These are phyloP conservation scores for Nakaseomyces delphensis DNA, from an alignment of 1,139 yeast species.

Conservation along the genomic window DNA sequence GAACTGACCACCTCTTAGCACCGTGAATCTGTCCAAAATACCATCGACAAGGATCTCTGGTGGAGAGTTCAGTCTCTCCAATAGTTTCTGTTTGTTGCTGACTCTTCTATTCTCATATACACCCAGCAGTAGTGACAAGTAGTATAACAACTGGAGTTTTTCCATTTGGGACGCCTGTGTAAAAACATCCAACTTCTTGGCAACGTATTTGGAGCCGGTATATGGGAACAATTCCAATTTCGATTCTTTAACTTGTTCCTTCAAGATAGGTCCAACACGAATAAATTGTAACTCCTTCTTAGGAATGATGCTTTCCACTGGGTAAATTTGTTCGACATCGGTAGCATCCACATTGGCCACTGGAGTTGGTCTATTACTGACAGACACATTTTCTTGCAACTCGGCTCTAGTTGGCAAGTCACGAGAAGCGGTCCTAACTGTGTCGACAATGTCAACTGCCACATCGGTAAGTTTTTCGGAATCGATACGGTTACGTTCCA, in stretches of 20 bases:
- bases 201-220: conserved; percentile 46
- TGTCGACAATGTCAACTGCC: conserved; percentile 74
- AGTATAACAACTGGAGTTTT: conserved; percentile 63
- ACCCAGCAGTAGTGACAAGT: conserved; percentile 71
- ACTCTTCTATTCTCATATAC: conserved; percentile 66
- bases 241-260: conserved; percentile 41
- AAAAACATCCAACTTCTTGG: conserved; percentile 39
- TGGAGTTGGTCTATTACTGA: conserved; percentile 74
- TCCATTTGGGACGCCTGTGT: conserved; percentile 42
- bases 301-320: conserved; percentile 63
- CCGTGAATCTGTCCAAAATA: conserved; percentile 59
- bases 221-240: conserved; percentile 56
- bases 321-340: conserved; percentile 72
- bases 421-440: conserved; percentile 61
- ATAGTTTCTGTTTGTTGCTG: conserved; percentile 49
- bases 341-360: conserved; percentile 66
- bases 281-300: conserved; percentile 54
- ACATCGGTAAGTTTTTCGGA: conserved; percentile 66
- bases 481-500: conserved; percentile 79
- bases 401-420: conserved; percentile 63
- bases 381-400: conserved; percentile 42
- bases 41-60: conserved; percentile 70
- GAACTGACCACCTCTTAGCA: conserved; percentile 51
- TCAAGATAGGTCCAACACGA: conserved; percentile 49
- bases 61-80: conserved; percentile 57